Evolutionary conservation across 2,329 filamentous ascomycete species (phyloP).

Genomic region (Fusarium burgessii): DNA sequence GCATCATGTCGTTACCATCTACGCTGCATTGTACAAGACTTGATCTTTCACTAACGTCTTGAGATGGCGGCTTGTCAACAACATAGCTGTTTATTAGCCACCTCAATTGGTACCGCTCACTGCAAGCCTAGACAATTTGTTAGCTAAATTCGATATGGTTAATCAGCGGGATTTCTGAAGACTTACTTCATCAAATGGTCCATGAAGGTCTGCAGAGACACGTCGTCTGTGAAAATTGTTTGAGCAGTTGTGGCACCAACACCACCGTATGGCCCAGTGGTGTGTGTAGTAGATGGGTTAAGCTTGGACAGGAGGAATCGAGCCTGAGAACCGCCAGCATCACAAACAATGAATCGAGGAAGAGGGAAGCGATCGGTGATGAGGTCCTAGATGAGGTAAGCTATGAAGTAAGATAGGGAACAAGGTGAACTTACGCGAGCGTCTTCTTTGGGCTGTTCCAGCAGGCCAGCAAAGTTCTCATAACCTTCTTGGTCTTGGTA

Average conservation of each 20-base stretch:
- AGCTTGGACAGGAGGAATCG: conserved; percentile 97
- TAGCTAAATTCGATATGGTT: neutral
- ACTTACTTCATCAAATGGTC: conserved; percentile 97
- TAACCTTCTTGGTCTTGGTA: conserved; percentile 99
- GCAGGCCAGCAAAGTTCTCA: conserved; percentile 89
- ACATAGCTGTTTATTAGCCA: neutral
- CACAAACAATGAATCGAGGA: conserved; percentile 97
- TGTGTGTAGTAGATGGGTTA: conserved; percentile 97
- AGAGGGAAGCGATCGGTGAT: conserved; percentile 98
- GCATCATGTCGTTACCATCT: neutral
- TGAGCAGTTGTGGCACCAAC: conserved; percentile 88
- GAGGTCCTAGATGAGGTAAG: conserved; percentile 74
- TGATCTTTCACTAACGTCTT: neutral
- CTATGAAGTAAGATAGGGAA: neutral
- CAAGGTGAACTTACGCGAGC: conserved; percentile 76
- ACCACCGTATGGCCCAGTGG: conserved; percentile 90
- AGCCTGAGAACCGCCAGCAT: conserved; percentile 97
- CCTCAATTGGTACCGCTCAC: conserved; percentile 71
- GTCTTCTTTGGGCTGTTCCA: conserved; percentile 96
- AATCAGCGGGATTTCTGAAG: conserved; percentile 47
- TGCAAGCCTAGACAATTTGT: conserved; percentile 60
- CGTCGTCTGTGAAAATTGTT: conserved; percentile 99
- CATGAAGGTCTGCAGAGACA: conserved; percentile 98
- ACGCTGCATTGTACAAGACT: conserved; percentile 1
- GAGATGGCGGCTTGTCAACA: neutral